Evolutionary conservation across 768 basidiomycete species (phyloP).

Genomic region (Hypsizygus marmoreus): DNA sequence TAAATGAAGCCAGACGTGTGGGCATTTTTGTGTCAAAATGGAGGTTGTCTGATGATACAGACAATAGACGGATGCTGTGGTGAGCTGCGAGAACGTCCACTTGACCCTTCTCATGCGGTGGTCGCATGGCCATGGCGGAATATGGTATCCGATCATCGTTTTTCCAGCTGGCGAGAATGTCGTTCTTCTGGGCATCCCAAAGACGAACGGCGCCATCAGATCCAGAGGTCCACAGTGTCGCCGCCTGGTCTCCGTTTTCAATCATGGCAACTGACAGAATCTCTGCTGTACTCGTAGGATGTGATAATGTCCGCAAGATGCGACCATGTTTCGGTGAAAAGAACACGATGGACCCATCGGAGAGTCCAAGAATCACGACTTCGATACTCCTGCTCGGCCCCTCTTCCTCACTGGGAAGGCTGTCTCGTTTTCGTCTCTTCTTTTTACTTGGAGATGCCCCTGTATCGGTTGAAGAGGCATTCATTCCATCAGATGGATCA

Average conservation of each 20-base stretch:
- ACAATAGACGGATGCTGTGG: conserved; percentile 58
- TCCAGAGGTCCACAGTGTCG: conserved; percentile 56
- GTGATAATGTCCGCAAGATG: conserved; percentile 54
- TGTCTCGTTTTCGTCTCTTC: conserved; percentile 51
- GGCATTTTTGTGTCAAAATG: conserved; percentile 42
- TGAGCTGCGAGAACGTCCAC: conserved; percentile 58
- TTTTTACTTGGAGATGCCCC: conserved; percentile 49
- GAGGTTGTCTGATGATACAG: conserved; percentile 26
- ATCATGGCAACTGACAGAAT: conserved; percentile 49
- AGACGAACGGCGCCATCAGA: conserved; percentile 57
- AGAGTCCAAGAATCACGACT: conserved; percentile 59
- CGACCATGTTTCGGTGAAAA: conserved; percentile 66
- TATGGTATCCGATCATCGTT: conserved; percentile 61
- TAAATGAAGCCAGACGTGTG: conserved; percentile 51
- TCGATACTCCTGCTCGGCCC: conserved; percentile 31
- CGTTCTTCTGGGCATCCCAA: conserved; percentile 57
- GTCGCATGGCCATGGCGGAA: conserved; percentile 50
- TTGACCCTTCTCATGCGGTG: conserved; percentile 37
- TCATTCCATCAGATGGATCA: conserved; percentile 29
- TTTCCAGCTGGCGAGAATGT: conserved; percentile 53
- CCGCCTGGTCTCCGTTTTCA: conserved; percentile 27
- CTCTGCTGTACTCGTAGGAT: conserved; percentile 53
- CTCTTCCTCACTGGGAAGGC: conserved; percentile 24
- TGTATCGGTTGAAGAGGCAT: conserved; percentile 20
- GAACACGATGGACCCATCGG: conserved; percentile 57